These are phyloP conservation scores for Leishmania gerbilli DNA, from an alignment of 208 protist species.

Conservation along the genomic window DNA sequence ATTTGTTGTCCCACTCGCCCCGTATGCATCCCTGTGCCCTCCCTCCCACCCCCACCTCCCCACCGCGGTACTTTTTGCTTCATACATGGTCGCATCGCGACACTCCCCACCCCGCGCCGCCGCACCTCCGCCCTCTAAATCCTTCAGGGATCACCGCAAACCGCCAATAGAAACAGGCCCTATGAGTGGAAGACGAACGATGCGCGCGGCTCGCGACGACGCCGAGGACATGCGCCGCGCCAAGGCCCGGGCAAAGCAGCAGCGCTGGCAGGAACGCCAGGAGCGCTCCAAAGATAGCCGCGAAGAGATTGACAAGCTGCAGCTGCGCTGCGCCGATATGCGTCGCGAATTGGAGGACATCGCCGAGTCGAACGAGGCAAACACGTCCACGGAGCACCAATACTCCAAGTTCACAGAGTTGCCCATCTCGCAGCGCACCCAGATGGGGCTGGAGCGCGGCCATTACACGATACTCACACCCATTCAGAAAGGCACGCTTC, in stretches of 20 bases:
- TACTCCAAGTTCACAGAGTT: conserved; percentile 83
- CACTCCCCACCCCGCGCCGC: not conserved
- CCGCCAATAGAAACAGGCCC: not conserved
- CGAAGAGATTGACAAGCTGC: conserved; percentile 65
- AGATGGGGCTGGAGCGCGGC: conserved; percentile 89
- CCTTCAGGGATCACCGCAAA: not conserved
- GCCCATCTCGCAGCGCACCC: conserved; percentile 91
- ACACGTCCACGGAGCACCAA: conserved; percentile 46
- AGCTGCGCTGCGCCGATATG: conserved; percentile 42
- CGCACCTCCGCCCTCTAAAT: not conserved
- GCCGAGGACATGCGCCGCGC: conserved; percentile 35
- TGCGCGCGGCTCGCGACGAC: conserved; percentile 38
- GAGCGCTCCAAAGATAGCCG: conserved; percentile 77
- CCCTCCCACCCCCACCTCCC: too few species aligned
- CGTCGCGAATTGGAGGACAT: conserved; percentile 50
- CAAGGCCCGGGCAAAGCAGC: conserved; percentile 58
- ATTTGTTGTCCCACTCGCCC: not conserved
- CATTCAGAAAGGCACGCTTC: conserved; percentile 96
- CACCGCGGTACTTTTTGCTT: not conserved
- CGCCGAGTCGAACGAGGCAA: conserved; percentile 43
- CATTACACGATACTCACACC: conserved; percentile 96
- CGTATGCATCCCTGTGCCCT: not conserved
- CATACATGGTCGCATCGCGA: not conserved
- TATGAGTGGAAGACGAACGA: not conserved
- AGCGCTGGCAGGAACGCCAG: conserved; percentile 82